phyloP scores from a whole-genome alignment of 768 basidiomycete species.

The Gymnopilus dilepis region DNA sequence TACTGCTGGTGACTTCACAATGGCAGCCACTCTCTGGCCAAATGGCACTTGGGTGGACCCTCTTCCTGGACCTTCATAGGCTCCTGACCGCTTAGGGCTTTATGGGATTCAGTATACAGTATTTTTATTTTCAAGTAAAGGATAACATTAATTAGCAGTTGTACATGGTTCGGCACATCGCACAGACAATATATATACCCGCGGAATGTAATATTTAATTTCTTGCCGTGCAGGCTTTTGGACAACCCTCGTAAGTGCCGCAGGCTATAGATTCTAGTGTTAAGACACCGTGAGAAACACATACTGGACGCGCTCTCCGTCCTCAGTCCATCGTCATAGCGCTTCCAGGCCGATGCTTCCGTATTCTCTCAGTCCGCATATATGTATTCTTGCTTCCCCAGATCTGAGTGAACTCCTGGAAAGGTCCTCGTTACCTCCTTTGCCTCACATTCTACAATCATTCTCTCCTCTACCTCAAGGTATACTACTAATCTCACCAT shows the following conservation, averaged over 20 bases:
- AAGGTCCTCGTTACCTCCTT: slow-evolving; percentile 64
- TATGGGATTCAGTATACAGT: neutral
- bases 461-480: slow-evolving; percentile 87
- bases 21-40: slow-evolving; percentile 73
- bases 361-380: slow-evolving; percentile 79
- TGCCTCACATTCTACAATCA: slow-evolving; percentile 79
- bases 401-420: slow-evolving; percentile 70
- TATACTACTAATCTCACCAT: slow-evolving; percentile 32
- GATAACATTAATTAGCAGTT: neutral
- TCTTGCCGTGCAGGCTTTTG: slow-evolving; percentile 21
- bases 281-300: slow-evolving; percentile 22
- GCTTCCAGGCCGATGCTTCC: slow-evolving; percentile 52
- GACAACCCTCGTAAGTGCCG: too few relatives aligned
- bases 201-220: slow-evolving; percentile 11
- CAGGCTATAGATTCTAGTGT: neutral
- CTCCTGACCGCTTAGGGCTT: neutral
- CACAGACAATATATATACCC: slow-evolving; percentile 5
- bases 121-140: slow-evolving; percentile 1
- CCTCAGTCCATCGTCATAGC: neutral
- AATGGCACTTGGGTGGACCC: slow-evolving; percentile 87
- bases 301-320: slow-evolving; percentile 3
- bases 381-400: slow-evolving; percentile 73
- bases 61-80: slow-evolving; percentile 64
- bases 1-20: slow-evolving; percentile 76
- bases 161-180: neutral